Percentiles rank a stretch among this genome's conserved stretches.
phyloP scores from a whole-genome alignment of 305 asterid species.

The Salvia sclarea region DNA sequence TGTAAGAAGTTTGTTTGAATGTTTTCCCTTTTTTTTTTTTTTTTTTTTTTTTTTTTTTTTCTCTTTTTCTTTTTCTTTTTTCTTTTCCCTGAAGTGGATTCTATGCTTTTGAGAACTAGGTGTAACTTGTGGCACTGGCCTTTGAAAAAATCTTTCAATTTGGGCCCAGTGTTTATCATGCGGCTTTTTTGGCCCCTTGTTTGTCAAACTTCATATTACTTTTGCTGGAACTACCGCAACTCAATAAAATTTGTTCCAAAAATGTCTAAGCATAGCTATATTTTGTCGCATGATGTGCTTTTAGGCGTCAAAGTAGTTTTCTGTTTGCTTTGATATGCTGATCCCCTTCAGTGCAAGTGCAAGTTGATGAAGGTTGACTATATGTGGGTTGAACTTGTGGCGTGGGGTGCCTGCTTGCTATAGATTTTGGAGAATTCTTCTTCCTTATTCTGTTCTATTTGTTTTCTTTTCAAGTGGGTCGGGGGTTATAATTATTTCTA shows the following conservation, averaged over 20 bases:
- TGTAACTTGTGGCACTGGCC: background rate
- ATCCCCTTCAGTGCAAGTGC: background rate
- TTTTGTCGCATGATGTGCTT: background rate
- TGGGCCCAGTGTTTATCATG: background rate
- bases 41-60: no score
- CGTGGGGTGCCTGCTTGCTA: conserved; percentile 8
- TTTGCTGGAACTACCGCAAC: background rate
- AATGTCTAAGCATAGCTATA: background rate
- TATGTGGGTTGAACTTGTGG: background rate
- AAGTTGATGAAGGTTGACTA: conserved; percentile 17
- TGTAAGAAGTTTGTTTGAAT: no score
- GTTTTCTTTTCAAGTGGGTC: background rate
- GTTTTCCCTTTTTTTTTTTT: no score
- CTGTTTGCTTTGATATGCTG: conserved; percentile 6
- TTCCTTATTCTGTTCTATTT: background rate
- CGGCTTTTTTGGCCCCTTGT: background rate
- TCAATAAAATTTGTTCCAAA: background rate
- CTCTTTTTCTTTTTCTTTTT: no score
- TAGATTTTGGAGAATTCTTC: conserved; percentile 19
- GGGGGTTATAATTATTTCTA: background rate
- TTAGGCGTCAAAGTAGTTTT: background rate
- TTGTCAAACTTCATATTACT: background rate
- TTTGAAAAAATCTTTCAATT: background rate
- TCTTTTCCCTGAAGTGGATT: background rate
- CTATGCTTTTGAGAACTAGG: conserved; percentile 1